phyloP scores from a whole-genome alignment of 2,329 filamentous ascomycete genomes.

The Canariomyces notabilis region DNA sequence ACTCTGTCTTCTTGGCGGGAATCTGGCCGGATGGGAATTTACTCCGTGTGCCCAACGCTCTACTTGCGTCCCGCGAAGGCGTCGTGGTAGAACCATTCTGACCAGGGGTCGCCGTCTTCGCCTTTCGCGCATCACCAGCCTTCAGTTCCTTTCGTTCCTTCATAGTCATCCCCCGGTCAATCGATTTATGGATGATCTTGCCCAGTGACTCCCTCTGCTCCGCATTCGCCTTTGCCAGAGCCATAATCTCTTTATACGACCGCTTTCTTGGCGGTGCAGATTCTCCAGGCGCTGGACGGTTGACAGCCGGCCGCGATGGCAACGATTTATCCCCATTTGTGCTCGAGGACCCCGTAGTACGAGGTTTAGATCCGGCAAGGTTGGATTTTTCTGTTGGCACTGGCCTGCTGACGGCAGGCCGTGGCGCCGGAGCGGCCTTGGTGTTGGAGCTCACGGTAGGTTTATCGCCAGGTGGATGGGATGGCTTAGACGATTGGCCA shows the following conservation, averaged over 20 bases:
- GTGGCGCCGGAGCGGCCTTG: slow-evolving; percentile 22
- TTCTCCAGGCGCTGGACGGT: slow-evolving; percentile 29
- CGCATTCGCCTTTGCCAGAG: slow-evolving; percentile 63
- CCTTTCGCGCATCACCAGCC: slow-evolving; percentile 36
- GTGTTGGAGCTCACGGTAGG: slow-evolving; percentile 8
- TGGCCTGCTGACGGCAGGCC: background rate
- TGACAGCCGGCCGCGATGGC: slow-evolving; percentile 14
- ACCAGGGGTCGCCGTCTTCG: slow-evolving; percentile 15
- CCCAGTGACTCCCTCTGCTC: slow-evolving; percentile 57
- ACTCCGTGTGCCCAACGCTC: slow-evolving; percentile 17
- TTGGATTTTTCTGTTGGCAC: slow-evolving; percentile 1
- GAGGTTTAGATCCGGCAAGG: background rate
- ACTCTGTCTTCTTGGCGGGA: slow-evolving; percentile 21
- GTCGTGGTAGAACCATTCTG: slow-evolving; percentile 4
- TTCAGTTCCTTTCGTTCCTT: slow-evolving; percentile 46
- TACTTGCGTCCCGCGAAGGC: slow-evolving; percentile 19
- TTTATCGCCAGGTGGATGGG: slow-evolving; percentile 24
- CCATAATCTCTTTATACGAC: slow-evolving; percentile 69
- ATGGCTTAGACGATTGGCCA: slow-evolving; percentile 24
- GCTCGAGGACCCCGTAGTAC: background rate
- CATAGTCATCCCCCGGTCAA: slow-evolving; percentile 58
- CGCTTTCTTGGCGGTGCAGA: slow-evolving; percentile 59
- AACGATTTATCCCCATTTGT: slow-evolving; percentile 12
- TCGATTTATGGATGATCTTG: slow-evolving; percentile 69
- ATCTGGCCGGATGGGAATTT: slow-evolving; percentile 2